Conservation (phyloP, 768 basidiomycete genomes). For the Tulasnella sp. region DNA sequence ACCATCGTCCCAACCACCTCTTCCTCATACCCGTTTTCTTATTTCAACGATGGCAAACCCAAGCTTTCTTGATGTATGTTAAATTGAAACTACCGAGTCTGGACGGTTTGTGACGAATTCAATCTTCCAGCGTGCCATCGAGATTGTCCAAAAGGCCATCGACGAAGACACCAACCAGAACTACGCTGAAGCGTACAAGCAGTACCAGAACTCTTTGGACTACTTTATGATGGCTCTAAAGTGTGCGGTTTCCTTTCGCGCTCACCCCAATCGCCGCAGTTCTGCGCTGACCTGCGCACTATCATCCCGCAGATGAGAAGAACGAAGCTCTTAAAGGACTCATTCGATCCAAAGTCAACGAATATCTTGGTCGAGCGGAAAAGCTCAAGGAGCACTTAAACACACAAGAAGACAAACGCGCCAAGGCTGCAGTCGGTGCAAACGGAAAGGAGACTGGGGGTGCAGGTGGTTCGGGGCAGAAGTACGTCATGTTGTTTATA, state of each 20-base stretch:
- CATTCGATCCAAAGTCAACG: constrained; percentile 80
- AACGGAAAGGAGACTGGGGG: constrained; percentile 40
- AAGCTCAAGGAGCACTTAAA: constrained; percentile 78
- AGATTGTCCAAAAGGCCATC: constrained; percentile 86
- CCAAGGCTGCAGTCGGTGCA: constrained; percentile 44
- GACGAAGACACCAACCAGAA: constrained; percentile 89
- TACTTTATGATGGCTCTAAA: constrained; percentile 98
- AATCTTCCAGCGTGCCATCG: constrained; percentile 60
- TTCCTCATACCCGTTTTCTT: background rate
- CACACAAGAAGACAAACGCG: constrained; percentile 54
- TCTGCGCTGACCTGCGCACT: background rate
- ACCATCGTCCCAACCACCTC: background rate
- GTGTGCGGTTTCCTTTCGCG: constrained; percentile 44
- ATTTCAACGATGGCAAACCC: constrained; percentile 15
- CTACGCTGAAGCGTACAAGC: constrained; percentile 89
- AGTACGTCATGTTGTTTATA: constrained; percentile 9
- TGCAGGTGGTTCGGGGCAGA: constrained; percentile 26
- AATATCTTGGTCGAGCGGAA: constrained; percentile 89
- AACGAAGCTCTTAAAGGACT: constrained; percentile 85
- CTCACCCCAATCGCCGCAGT: background rate
- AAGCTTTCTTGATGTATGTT: constrained; percentile 21
- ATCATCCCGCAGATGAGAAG: constrained; percentile 67
- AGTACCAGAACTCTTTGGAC: constrained; percentile 90
- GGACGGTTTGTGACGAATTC: background rate
- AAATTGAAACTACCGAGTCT: background rate